These are phyloP conservation scores for Anastatica hierochuntica DNA, from an alignment of 345 rosid genomes.

Conservation along the genomic window DNA sequence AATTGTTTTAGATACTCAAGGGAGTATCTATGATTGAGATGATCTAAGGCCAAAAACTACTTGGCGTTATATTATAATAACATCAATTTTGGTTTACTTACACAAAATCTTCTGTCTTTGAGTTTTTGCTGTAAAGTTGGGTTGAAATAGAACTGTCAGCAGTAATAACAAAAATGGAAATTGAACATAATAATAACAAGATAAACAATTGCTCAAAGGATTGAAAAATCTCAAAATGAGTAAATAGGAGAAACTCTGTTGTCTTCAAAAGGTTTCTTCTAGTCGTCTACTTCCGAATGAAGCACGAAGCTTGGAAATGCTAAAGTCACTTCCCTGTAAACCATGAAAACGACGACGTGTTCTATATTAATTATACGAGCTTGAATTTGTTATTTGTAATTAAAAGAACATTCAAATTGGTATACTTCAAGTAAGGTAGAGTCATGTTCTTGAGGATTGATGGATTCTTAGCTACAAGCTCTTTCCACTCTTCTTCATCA, in stretches of 20 bases:
- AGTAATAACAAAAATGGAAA: background rate
- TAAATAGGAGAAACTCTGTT: background rate
- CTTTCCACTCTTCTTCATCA: slow-evolving; percentile 71
- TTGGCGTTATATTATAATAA: too few relatives aligned
- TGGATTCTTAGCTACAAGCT: slow-evolving; percentile 52
- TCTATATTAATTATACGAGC: too few relatives aligned
- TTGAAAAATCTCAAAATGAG: background rate
- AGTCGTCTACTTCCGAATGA: slow-evolving; percentile 21
- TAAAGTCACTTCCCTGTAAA: slow-evolving; percentile 19
- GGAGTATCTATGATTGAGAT: too few relatives aligned
- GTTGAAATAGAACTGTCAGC: background rate
- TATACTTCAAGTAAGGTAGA: slow-evolving; percentile 52
- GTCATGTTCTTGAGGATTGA: slow-evolving; percentile 72
- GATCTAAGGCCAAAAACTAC: too few relatives aligned
- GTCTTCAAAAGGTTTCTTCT: background rate
- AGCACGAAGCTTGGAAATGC: slow-evolving; percentile 27
- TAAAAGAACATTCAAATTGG: too few relatives aligned
- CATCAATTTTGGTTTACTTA: too few relatives aligned
- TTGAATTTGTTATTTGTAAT: too few relatives aligned
- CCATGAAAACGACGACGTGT: background rate
- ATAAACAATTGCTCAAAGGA: background rate
- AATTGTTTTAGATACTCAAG: too few relatives aligned
- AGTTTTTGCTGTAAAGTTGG: background rate
- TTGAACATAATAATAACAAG: background rate
- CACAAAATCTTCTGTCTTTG: background rate